Evolutionary conservation across 495 filamentous ascomycete genomes (phyloP), one percentile per base, ranked within the genome.

Genomic region (Lophiotrema nucula): DNA sequence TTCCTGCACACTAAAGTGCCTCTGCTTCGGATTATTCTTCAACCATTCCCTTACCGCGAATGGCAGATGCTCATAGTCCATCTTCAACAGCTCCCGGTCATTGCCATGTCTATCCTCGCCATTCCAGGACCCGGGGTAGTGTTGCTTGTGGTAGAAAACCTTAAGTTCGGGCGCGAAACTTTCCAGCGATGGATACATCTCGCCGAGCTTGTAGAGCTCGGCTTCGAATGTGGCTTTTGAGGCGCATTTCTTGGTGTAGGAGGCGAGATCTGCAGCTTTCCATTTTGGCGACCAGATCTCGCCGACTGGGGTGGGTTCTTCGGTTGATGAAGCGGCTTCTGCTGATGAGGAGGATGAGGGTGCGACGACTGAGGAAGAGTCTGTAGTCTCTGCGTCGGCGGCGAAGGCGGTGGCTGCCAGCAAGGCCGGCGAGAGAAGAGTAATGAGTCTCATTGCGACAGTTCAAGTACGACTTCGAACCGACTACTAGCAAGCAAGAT

Each of bases 81-180:
- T 57, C 63, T 66, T 62, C 15, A 66, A 19, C 48, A 66, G 43
- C 25, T 60, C 57, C 18, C 63, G 52, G 11, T 58, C 53, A 24
- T 61, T 58, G 22, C 63, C 57, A 39, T 66, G 57, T 25, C 35
- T 47, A 33, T 62, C 63, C 11, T 48, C 48, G 4, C 63, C 63
- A 1, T 54, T 45, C 63, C 57, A 66, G 44, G 57, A 61, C 6
- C 63, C 63, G 3, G 63, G 63, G 53, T 66, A 66, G 3, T 53
- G 47, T 25, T 62, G 52, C 44, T 55, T 53, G 53, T 66, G 21
- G 42, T 62, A 66, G 63, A 66, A 66, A 22, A 66, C 63, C 27
- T 66, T 66, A 16, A 62, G 58, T 28, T 61, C 47, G 5, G 63
- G 57, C 18, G 63, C 63, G 18, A 19, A 66, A 18, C 31, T 39